phyloP scores from a whole-genome alignment of 23 red algal genomes.

The Agarophyton chilense region DNA sequence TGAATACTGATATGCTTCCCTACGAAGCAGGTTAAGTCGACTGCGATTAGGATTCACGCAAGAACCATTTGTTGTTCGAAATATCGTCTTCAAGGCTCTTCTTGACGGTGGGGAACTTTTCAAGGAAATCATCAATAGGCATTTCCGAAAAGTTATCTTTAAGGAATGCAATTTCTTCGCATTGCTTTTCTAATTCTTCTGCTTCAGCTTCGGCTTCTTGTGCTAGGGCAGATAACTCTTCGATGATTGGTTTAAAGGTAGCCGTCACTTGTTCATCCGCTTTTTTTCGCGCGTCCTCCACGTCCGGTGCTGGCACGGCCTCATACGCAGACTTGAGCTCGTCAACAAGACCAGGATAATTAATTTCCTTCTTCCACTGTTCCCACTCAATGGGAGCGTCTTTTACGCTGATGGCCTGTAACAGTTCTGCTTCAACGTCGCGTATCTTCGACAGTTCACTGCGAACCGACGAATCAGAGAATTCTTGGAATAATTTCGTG shows the following conservation, averaged over 20 bases:
- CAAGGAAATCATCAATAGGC: conserved; percentile 67
- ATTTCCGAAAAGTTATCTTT: conserved; percentile 46
- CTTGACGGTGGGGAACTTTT: conserved; percentile 58
- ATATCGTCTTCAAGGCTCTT: conserved; percentile 64
- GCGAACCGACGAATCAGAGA: conserved; percentile 41
- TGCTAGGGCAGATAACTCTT: conserved; percentile 21
- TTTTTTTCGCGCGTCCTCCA: conserved; percentile 26
- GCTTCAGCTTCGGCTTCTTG: conserved; percentile 46
- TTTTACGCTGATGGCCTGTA: conserved; percentile 15
- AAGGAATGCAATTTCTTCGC: conserved; percentile 32
- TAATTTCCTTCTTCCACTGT: conserved; percentile 48
- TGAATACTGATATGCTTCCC: neutral
- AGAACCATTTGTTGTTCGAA: conserved; percentile 72
- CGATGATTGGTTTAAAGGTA: conserved; percentile 59
- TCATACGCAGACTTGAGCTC: conserved; percentile 59
- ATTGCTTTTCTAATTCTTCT: conserved; percentile 35
- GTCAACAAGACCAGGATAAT: conserved; percentile 64
- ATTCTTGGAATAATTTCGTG: conserved; percentile 29
- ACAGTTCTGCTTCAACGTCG: conserved; percentile 36
- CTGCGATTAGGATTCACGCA: neutral
- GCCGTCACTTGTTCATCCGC: conserved; percentile 6
- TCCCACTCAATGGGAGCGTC: conserved; percentile 59
- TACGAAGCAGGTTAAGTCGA: neutral
- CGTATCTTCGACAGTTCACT: conserved; percentile 40
- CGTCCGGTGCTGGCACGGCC: conserved; percentile 7